Conservation (phyloP, 345 rosid genomes). For the Melaleuca alternifolia region DNA sequence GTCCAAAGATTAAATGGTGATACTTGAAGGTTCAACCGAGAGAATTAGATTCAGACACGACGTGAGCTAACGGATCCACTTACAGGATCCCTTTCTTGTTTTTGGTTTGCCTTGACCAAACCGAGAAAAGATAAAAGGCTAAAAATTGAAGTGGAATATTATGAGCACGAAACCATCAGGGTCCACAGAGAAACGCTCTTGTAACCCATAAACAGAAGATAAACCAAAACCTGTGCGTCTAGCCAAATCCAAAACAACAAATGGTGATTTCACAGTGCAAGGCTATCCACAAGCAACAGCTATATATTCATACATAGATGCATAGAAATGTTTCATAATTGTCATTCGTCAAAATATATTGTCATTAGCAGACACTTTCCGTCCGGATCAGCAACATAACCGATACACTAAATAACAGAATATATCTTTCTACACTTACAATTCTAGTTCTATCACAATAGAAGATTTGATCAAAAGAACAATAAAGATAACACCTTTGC, state of each 20-base stretch:
- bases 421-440: not conserved
- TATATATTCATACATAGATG: not conserved
- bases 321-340: not conserved
- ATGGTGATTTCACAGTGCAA: not conserved
- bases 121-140: not conserved
- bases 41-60: not conserved
- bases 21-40: not conserved
- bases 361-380: not conserved
- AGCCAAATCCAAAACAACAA: not conserved
- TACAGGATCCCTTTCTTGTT: not conserved
- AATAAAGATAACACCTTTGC: conserved; percentile 34
- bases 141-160: not conserved
- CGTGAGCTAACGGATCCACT: not conserved
- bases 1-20: not conserved
- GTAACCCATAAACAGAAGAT: not conserved
- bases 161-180: not conserved
- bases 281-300: not conserved
- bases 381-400: not conserved
- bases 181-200: not conserved
- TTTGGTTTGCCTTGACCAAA: not conserved
- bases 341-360: not conserved
- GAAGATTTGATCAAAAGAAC: not conserved
- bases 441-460: not conserved
- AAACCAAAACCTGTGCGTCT: not conserved
- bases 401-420: not conserved